These are phyloP conservation scores for Linnemannia elongata DNA, from an alignment of 192 early-diverging fungal species.

Conservation along the genomic window DNA sequence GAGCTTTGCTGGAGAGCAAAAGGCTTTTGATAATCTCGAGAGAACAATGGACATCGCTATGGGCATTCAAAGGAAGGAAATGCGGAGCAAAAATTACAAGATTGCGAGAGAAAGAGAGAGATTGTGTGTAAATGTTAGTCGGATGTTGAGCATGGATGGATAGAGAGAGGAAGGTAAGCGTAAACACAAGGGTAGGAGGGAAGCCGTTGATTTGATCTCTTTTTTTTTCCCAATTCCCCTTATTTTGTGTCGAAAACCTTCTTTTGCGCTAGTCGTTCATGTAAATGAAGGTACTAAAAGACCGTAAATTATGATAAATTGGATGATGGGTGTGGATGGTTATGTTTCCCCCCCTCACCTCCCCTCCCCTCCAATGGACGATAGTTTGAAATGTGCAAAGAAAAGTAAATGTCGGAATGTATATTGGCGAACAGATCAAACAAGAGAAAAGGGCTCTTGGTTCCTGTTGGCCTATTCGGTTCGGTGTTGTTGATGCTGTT, in stretches of 20 bases:
- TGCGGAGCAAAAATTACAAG: neutral
- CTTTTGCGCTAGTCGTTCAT: no score
- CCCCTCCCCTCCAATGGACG: neutral
- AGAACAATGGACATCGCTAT: slow-evolving; percentile 73
- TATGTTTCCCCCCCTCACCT: no score
- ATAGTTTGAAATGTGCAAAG: neutral
- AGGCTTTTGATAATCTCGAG: slow-evolving; percentile 83
- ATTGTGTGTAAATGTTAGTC: neutral
- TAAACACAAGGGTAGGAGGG: neutral
- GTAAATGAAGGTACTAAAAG: neutral
- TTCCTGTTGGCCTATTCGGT: neutral
- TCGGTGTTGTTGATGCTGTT: no score
- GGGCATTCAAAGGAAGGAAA: neutral
- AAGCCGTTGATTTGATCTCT: neutral
- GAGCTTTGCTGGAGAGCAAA: slow-evolving; percentile 75
- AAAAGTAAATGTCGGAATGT: neutral
- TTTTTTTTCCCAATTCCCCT: no score
- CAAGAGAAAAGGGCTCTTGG: neutral
- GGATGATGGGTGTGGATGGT: neutral
- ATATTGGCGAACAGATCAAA: neutral
- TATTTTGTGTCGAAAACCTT: no score
- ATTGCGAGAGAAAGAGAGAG: neutral
- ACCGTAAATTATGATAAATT: neutral
- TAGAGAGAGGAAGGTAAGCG: neutral
- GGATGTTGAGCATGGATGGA: neutral